A percentile compares a stretch with the other conserved stretches of the same genome.
Conservation (phyloP, 2,329 filamentous ascomycete genomes). For the Beauveria brongniartii region DNA sequence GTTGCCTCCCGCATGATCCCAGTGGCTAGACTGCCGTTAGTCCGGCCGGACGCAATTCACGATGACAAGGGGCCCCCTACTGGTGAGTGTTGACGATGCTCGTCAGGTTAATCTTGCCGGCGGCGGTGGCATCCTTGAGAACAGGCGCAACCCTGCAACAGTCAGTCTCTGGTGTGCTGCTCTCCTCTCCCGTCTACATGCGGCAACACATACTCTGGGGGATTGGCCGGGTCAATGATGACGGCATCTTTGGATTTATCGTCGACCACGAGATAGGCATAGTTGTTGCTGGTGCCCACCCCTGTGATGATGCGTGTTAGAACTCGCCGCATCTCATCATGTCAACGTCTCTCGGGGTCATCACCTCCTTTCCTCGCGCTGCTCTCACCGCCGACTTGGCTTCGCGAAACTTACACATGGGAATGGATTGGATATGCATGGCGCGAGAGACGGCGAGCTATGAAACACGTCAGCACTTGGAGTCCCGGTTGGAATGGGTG, state of each 20-base stretch:
- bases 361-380: neutral
- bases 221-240: conserved; percentile 74
- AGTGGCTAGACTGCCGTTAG: conserved; percentile 54
- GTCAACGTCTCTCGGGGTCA: conserved; percentile 8
- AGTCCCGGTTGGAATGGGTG: neutral
- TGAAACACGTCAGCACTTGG: conserved; percentile 1
- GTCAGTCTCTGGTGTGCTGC: neutral
- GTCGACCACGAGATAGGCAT: conserved; percentile 74
- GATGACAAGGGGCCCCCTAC: conserved; percentile 43
- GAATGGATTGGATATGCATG: conserved; percentile 85
- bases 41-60: neutral
- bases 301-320: conserved; percentile 36
- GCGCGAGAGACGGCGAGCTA: conserved; percentile 19
- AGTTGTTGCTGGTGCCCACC: conserved; percentile 73
- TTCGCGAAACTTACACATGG: conserved; percentile 61
- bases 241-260: conserved; percentile 70
- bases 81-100: conserved; percentile 96
- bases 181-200: neutral
- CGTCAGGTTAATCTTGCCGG: conserved; percentile 70
- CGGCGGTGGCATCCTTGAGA: conserved; percentile 64
- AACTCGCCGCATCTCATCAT: neutral
- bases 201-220: conserved; percentile 54
- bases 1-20: conserved; percentile 93
- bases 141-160: conserved; percentile 46
- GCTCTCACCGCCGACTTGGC: neutral